These are phyloP conservation scores for Phaeosphaeriaceae sp. DNA, from an alignment of 2,329 filamentous ascomycete genomes.

Conservation along the genomic window DNA sequence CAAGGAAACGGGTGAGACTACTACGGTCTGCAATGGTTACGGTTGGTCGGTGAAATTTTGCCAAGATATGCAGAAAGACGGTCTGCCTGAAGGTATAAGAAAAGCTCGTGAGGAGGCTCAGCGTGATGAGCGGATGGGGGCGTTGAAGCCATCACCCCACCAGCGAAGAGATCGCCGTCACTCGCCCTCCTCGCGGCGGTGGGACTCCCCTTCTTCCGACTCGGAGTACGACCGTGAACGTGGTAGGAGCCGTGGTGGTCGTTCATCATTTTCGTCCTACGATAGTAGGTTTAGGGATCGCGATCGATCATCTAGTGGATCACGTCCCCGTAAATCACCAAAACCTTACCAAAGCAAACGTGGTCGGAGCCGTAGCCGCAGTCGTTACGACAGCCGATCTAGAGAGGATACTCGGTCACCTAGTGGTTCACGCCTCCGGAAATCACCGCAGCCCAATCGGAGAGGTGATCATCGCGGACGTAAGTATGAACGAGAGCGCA, in stretches of 20 bases:
- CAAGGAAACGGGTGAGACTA: conserved; percentile 68
- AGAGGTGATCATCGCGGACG: too few species aligned
- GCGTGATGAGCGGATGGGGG: conserved; percentile 20
- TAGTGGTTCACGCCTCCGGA: too few species aligned
- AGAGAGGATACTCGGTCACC: conserved; percentile 3
- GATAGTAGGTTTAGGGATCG: conserved; percentile 25
- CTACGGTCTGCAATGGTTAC: conserved; percentile 78
- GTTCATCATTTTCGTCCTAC: conserved; percentile 22
- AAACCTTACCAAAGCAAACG: conserved; percentile 8
- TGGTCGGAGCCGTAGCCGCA: conserved; percentile 16
- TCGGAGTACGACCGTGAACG: conserved; percentile 20
- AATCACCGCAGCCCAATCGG: too few species aligned
- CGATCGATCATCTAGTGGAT: conserved; percentile 12
- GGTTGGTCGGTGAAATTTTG: conserved; percentile 86
- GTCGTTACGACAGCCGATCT: conserved; percentile 12
- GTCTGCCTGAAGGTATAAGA: conserved; percentile 29
- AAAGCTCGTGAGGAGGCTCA: conserved; percentile 26
- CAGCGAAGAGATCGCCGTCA: conserved; percentile 14
- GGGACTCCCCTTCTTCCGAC: conserved; percentile 21
- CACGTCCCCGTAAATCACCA: conserved; percentile 17
- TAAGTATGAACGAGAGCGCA: too few species aligned
- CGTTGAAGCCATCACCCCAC: conserved; percentile 4
- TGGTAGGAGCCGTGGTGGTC: conserved; percentile 17
- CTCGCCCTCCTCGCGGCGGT: conserved; percentile 16
- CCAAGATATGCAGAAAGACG: conserved; percentile 72